Evolutionary conservation across 257 asterid genomes (phyloP), one percentile per base, ranked within the genome.

Genomic region (Petrea volubilis): DNA sequence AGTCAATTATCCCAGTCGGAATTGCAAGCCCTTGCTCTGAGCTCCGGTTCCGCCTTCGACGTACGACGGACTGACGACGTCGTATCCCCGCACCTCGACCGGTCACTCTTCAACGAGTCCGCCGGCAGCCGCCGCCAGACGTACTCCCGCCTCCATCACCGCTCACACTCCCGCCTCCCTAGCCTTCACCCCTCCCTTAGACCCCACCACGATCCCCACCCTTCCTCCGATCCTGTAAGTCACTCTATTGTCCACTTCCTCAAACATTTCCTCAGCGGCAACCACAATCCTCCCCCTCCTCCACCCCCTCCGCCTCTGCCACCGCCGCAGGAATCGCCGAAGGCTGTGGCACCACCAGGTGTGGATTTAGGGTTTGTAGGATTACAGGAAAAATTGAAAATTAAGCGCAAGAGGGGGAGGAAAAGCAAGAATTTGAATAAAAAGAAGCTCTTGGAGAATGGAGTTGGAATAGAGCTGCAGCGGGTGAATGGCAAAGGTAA

Each of bases 41-140:
- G 91, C 83, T 84, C 96, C 73, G 74, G 66, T 64, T 84, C 87
- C 44, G 77, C 88, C 56, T 85, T 78, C 77, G 83, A 84, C 72
- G 79, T 80, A 18, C 78, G 75, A 14, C 79, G 77, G 12, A 58
- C 79, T 7, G 90, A 87, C 74, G 96, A 89, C 74, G 77, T 78
- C 68, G 91, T 90, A 5, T 13, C 75, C 8, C 96, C 95, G 1
- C 84, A 79, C 47, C 74, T 91, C 49, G 96, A 93, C 70, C 97
- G 95, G 24, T 68, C 96, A 10, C 58, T 89, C 25, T 88, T 93
- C 86, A 91, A 93, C 73, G 96, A 89, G 81, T 94, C 99, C 72
- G 83, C 96, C 70, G 95, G 96, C 5, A 85, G 96, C 78, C 94
- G 95, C 70, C 91, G 96, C 29, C 98, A 91, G 79, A 90, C 92